Conservation (phyloP, 2,329 filamentous ascomycete genomes). For the Diaporthe sp. region DNA sequence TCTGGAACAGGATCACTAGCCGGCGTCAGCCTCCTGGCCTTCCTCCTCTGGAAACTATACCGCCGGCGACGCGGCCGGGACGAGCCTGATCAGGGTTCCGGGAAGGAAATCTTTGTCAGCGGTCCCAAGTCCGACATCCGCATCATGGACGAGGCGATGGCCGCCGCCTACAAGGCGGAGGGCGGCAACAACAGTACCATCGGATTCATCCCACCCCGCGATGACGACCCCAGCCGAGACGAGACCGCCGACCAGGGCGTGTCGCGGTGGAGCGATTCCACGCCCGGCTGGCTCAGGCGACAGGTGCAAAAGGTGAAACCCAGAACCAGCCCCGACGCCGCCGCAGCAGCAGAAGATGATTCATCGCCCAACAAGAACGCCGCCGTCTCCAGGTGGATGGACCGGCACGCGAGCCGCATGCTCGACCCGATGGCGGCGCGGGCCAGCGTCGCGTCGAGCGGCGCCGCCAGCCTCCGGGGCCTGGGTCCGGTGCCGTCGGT, state of each 20-base stretch:
- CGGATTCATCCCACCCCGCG: neutral
- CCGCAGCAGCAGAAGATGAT: neutral
- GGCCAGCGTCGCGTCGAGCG: constrained; percentile 30
- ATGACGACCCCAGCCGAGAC: neutral
- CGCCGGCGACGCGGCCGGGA: constrained; percentile 12
- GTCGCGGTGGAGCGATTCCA: constrained; percentile 26
- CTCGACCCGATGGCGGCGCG: constrained; percentile 33
- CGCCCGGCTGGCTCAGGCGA: constrained; percentile 22
- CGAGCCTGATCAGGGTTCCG: neutral
- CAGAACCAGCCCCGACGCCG: neutral
- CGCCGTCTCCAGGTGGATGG: constrained; percentile 25
- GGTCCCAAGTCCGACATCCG: constrained; percentile 26
- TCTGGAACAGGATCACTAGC: constrained; percentile 22
- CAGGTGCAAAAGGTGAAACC: constrained; percentile 19
- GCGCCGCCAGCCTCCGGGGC: constrained; percentile 3
- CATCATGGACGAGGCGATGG: constrained; percentile 16
- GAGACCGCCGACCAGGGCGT: neutral
- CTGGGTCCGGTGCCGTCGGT: constrained; percentile 19
- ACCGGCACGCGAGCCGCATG: constrained; percentile 33
- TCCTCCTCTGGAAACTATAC: constrained; percentile 22
- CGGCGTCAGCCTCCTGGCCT: constrained; percentile 16
- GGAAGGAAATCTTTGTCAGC: neutral
- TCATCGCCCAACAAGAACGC: constrained; percentile 17
- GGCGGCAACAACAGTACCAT: neutral
- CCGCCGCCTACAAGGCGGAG: constrained; percentile 21